phyloP scores from a whole-genome alignment of 495 filamentous ascomycete species.

The Trichoderma asperelloides region DNA sequence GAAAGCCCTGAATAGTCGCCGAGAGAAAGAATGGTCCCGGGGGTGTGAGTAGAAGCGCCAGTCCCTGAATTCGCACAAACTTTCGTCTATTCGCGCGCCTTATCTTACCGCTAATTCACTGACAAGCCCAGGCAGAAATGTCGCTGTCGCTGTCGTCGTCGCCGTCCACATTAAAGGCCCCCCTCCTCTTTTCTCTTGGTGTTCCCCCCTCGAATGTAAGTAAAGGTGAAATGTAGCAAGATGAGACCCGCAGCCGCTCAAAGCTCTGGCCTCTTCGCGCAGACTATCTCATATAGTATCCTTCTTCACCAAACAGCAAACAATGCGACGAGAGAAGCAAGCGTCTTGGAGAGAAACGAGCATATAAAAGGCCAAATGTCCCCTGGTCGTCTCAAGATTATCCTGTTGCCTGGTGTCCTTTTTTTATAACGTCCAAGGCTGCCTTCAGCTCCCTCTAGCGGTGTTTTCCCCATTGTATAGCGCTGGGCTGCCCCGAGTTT shows the following conservation, averaged over 20 bases:
- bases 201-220: no score
- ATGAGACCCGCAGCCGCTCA: no score
- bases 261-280: no score
- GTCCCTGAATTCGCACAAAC: no score
- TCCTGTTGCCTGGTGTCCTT: background rate
- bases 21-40: no score
- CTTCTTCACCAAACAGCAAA: background rate
- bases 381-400: background rate
- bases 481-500: background rate
- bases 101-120: no score
- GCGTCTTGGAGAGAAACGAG: background rate
- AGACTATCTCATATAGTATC: no score
- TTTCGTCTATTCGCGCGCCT: no score
- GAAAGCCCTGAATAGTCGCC: no score
- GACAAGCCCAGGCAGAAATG: background rate
- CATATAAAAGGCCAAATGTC: conserved; percentile 6
- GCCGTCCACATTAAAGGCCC: background rate
- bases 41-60: no score
- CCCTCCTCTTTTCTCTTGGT: background rate
- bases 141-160: background rate
- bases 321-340: background rate
- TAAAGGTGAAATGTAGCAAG: no score
- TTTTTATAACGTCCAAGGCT: background rate
- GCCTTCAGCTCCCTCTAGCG: background rate
- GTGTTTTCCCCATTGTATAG: background rate